A percentile compares a stretch with the other conserved stretches of the same genome.
These are phyloP conservation scores for Daldinia loculata DNA, from an alignment of 495 filamentous ascomycete genomes.

Conservation along the genomic window DNA sequence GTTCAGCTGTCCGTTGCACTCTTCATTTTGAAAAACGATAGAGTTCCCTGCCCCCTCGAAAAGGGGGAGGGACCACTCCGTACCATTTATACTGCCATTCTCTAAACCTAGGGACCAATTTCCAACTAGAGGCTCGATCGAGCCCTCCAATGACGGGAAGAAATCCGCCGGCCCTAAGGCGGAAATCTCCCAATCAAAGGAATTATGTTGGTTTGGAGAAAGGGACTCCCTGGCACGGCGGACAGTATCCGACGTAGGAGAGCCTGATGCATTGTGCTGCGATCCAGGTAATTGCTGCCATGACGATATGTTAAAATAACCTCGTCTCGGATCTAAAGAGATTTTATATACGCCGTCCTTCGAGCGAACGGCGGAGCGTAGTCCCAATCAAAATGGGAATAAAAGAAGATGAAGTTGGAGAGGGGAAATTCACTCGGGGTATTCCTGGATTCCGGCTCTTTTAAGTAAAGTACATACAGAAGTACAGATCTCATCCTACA, in stretches of 20 bases:
- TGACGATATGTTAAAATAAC: conserved; percentile 45
- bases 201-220: conserved; percentile 40
- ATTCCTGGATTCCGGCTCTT: background rate
- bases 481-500: background rate
- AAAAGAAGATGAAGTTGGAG: conserved; percentile 21
- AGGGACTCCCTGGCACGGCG: conserved; percentile 33
- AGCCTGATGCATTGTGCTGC: conserved; percentile 25
- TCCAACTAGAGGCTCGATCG: conserved; percentile 26
- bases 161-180: conserved; percentile 45
- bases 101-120: conserved; percentile 43
- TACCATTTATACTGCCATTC: conserved; percentile 19
- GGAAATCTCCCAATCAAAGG: conserved; percentile 44
- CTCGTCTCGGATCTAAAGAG: conserved; percentile 37
- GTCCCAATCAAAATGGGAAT: conserved; percentile 32
- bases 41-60: conserved; percentile 37
- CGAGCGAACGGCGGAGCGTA: conserved; percentile 38
- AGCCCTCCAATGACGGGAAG: conserved; percentile 44
- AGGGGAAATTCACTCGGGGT: conserved; percentile 22
- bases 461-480: background rate
- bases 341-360: conserved; percentile 42
- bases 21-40: conserved; percentile 36
- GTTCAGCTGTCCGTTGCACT: conserved; percentile 36
- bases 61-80: conserved; percentile 44
- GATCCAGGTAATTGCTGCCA: conserved; percentile 28
- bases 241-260: conserved; percentile 34